Conservation (phyloP, 371 early-diverging fungal genomes). For the Coemansia sp. region DNA sequence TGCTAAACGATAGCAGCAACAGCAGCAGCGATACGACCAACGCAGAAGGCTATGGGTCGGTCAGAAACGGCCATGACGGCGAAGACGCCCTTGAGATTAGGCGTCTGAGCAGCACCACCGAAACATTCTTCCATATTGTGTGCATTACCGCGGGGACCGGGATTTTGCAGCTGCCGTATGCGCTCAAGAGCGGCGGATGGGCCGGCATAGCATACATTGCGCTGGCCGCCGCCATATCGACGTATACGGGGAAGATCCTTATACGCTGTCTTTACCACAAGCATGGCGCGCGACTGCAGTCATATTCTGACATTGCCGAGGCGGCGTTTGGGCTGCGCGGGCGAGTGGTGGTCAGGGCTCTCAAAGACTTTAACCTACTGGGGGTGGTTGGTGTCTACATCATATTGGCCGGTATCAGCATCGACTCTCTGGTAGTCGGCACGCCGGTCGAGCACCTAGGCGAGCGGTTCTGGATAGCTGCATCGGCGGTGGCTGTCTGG, state of each 20-base stretch:
- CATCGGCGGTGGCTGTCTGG: conserved; percentile 45
- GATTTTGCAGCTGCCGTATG: conserved; percentile 78
- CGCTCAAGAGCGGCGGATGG: conserved; percentile 83
- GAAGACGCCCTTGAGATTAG: background rate
- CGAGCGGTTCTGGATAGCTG: conserved; percentile 45
- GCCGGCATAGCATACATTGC: conserved; percentile 69
- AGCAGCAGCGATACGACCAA: background rate
- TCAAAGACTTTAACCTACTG: conserved; percentile 52
- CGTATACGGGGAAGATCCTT: conserved; percentile 68
- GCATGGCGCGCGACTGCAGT: conserved; percentile 52
- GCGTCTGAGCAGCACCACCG: conserved; percentile 23
- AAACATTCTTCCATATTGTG: conserved; percentile 48
- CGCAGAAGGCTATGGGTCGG: conserved; percentile 6
- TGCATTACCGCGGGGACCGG: conserved; percentile 88
- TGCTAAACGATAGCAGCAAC: background rate
- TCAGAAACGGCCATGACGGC: background rate
- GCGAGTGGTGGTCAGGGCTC: conserved; percentile 14
- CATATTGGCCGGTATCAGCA: conserved; percentile 68
- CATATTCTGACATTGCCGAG: conserved; percentile 47
- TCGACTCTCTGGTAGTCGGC: conserved; percentile 54
- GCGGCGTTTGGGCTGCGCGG: conserved; percentile 46
- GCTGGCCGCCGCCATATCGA: conserved; percentile 70
- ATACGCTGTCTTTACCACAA: conserved; percentile 71
- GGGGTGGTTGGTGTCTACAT: conserved; percentile 78
- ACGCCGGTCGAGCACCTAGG: conserved; percentile 28